These are phyloP conservation scores for Verticillium klebahnii DNA, from an alignment of 2,329 filamentous ascomycete genomes.

Conservation along the genomic window DNA sequence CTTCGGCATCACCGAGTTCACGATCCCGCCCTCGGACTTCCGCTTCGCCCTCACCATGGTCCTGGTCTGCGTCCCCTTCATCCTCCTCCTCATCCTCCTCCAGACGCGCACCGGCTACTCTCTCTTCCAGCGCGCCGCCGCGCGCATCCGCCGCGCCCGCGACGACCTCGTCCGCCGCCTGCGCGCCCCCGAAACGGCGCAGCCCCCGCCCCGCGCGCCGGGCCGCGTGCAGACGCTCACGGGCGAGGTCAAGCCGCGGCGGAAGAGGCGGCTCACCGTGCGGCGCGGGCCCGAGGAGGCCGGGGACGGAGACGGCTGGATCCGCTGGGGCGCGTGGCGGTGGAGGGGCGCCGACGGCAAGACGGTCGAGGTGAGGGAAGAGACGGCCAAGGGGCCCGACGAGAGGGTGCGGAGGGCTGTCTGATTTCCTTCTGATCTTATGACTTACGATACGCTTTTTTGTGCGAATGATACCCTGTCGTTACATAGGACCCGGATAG, in stretches of 20 bases:
- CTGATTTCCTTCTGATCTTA: background rate
- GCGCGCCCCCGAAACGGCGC: background rate
- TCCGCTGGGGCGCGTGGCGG: background rate
- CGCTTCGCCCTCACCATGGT: slow-evolving; percentile 57
- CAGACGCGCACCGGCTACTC: slow-evolving; percentile 31
- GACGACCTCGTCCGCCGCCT: background rate
- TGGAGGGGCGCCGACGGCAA: background rate
- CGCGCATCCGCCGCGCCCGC: background rate
- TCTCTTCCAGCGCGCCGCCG: slow-evolving; percentile 3
- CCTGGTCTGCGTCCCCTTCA: slow-evolving; percentile 51
- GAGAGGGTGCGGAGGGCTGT: background rate
- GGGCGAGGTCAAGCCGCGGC: slow-evolving; percentile 7
- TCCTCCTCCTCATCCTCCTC: slow-evolving; percentile 39
- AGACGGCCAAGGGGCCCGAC: background rate
- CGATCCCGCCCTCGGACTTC: slow-evolving; percentile 36
- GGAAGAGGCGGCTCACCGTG: slow-evolving; percentile 11
- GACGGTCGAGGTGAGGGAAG: background rate
- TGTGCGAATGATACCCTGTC: background rate
- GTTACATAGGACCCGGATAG: background rate
- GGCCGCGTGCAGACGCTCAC: background rate
- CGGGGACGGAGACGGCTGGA: background rate
- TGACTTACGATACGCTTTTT: background rate
- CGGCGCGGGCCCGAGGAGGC: slow-evolving; percentile 2
- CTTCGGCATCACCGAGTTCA: slow-evolving; percentile 48
- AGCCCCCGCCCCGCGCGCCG: background rate